Evolutionary conservation across 768 basidiomycete species (phyloP), one percentile per base, ranked within the genome.

Genomic region (Fistulinella prunicolor): DNA sequence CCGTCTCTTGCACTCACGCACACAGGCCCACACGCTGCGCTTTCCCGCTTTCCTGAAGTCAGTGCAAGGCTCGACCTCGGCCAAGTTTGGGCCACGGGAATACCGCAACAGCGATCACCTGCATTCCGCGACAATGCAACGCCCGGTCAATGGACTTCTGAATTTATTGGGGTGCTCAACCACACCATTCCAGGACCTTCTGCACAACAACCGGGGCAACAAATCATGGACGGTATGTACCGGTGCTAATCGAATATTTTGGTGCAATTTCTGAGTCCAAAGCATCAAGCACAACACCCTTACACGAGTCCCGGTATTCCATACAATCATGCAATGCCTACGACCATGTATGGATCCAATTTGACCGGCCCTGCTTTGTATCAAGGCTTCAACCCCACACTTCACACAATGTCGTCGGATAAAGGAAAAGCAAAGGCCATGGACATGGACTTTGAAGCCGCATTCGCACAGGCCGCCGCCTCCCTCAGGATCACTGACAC

Each of bases 371-470:
- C 68, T 19, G 50, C 60, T 16, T 65, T 73, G 61, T 66, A 68
- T 43, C 71, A 73, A 47, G 35, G 38, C 26, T 53, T 62, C 50
- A 62, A 57, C 43, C 53, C 59, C 43, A 43, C 60, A 42, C 47
- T 50, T 53, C 56, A 58, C 50, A n/a, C n/a, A n/a, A 37, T 58
- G 44, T 46, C 58, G 44, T 52, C 52, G 20, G 62, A 69, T 42
- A 81, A 83, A 57, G 87, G 83, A 13, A 97, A 95, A 63, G 89
- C 86, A 2, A 94, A 91, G 62, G 80, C 74, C 16, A 75, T 79
- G 47, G 86, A 90, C 44, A 80, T 78, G 4, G 89, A 89, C 64
- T 89, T 91, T 48, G 89, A 92, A 55, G 85, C 85, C n/a, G 89
- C 89, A 9, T 91, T 92, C 67, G 84, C 82, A 10, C 78, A 86